Evolutionary conservation across 2,329 filamentous ascomycete genomes (phyloP), one percentile per base, ranked within the genome.

Genomic region (Grosmannia serpens): DNA sequence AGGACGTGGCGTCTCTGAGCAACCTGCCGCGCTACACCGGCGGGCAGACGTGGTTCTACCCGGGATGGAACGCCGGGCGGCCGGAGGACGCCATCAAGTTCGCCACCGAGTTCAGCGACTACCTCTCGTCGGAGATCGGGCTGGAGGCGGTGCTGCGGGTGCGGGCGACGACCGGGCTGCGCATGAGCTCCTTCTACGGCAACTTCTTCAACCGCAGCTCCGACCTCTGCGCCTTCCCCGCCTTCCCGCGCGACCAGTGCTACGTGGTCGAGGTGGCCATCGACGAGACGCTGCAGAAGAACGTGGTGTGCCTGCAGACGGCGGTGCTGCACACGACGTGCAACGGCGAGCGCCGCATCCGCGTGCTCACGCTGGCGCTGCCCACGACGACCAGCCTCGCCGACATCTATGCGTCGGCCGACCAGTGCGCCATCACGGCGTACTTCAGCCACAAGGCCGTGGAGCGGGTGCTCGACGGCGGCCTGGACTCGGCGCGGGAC

Each of bases 151-250:
- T 99, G 44, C 85, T 99, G 58, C 88, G 94, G 70, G 94, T 99
- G 46, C 87, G 94, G 64, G 94, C 94, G 22, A 96, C 91, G 2
- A 97, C 91, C 27, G 94, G 94, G 56, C 76, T 99, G 60, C 85
- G 94, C 57, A 97, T 97, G 88, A 96, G 86, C 75, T 91, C 92
- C 2, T 99, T 99, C 75, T 99, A 97, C 72, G 94, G 94, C 65
- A 99, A 99, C 76, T 99, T 99, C 75, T 99, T 99, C 80, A 99
- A 97, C 77, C 84, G 94, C 65, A 96, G 90, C 70, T 96, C 91
- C 20, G 94, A 99, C 74, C 83, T 99, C 35, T 97, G 94, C 71
- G 94, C 94, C 15, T 99, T 99, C 80, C 94, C 94, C 1, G 91
- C 94, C 0, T 97, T 99, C 78, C 94, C 94, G 35, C 87, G 94